Base-by-base conservation (phyloP, 345 rosid species). In the Brassica incana region DNA sequence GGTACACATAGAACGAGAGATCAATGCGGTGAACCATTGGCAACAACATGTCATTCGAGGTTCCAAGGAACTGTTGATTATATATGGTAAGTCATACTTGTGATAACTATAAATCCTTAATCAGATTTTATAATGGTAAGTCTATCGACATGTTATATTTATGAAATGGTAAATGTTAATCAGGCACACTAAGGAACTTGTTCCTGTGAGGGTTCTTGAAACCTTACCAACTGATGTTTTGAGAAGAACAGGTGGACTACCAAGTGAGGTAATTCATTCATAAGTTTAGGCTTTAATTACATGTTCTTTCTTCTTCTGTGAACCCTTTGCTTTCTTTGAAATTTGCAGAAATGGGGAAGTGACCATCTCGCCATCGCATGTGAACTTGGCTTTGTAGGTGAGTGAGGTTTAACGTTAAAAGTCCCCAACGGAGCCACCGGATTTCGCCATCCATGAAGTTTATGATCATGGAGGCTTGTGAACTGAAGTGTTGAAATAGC, bases 331-430 rank as follows among this genome's bases (percentile, higher is more conserved):
- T 18, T 58, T 61, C 64, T 68, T 68, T 61, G 54, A 52, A 65
- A 59, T 69, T 48, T 67, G 80, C 79, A 95, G 99, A 90, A 83
- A 74, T 95, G 93, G 92, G 97, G 98, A 76, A 95, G 98, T 20
- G 97, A 95, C 82, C 99, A 95, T 85, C 99, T 95, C 60, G 97
- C 99, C 52, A 88, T 95, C 59, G 98, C 84, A 43, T 92, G 97
- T 38, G 99, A 93, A 78, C 85, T 95, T 72, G 96, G 90, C 61
- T 91, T 91, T 77, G 77, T 80, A 33, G 87, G 84, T 38, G 81
- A 80, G 14, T 76, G 73, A 66, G 70, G 35, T 71, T 8, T n/a
- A 64, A 15, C 45, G 1, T 6, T 6, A 10, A 7, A 60, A 20
- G 3, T 10, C 54, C 54, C 6, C 11, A 64, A 23, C 32, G 18